Conservation (phyloP, 2,329 filamentous ascomycete species). For the Fusarium illudens region DNA sequence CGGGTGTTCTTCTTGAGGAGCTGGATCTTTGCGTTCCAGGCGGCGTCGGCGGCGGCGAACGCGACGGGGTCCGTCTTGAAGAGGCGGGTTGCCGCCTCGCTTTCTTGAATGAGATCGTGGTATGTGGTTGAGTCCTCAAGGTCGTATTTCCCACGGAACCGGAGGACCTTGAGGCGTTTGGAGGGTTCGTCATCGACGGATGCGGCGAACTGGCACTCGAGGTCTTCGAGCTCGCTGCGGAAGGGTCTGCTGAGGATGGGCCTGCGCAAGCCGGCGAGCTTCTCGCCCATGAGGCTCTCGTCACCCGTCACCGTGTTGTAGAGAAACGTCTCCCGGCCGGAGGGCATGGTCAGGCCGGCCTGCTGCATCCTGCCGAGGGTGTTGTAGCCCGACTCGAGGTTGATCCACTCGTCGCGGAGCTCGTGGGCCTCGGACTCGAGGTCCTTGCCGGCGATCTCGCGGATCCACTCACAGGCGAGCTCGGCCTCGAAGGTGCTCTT, state of each 20-base stretch:
- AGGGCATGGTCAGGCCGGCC: conserved; percentile 54
- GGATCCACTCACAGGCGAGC: conserved; percentile 65
- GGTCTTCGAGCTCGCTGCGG: conserved; percentile 52
- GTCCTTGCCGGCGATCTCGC: conserved; percentile 63
- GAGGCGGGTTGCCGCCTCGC: conserved; percentile 42
- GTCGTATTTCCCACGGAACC: conserved; percentile 41
- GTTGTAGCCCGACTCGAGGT: conserved; percentile 54
- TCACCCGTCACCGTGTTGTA: conserved; percentile 38
- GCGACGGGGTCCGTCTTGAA: conserved; percentile 23
- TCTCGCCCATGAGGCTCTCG: conserved; percentile 30
- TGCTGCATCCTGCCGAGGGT: conserved; percentile 58
- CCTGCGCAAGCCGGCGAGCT: conserved; percentile 43
- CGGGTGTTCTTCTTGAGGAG: conserved; percentile 45
- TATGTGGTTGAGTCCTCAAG: conserved; percentile 34
- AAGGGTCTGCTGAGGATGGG: conserved; percentile 51
- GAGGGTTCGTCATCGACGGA: conserved; percentile 5
- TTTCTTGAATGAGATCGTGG: conserved; percentile 46
- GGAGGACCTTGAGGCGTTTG: conserved; percentile 42
- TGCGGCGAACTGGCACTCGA: conserved; percentile 44
- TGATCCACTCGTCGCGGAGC: conserved; percentile 58
- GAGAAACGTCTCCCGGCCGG: conserved; percentile 51
- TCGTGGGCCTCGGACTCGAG: conserved; percentile 40
- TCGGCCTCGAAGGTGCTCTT: conserved; percentile 69
- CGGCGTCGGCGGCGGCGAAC: conserved; percentile 43
- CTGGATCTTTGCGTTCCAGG: conserved; percentile 49